phyloP scores from a whole-genome alignment of 495 filamentous ascomycete genomes.

The Hypoxylon perforatum region DNA sequence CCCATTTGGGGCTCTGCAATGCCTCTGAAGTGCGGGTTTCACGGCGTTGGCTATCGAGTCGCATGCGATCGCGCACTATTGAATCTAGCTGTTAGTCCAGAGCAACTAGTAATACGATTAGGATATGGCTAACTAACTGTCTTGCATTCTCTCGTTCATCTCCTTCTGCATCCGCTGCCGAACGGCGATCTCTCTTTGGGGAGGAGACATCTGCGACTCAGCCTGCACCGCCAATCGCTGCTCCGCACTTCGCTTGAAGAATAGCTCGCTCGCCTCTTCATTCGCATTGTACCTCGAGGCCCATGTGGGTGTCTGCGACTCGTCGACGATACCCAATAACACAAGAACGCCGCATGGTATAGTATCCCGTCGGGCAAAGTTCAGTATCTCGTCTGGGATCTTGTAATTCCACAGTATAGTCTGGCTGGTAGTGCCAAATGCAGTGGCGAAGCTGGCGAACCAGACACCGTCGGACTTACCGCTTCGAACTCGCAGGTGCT shows the following conservation, averaged over 20 bases:
- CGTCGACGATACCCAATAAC: constrained; percentile 61
- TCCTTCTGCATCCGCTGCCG: constrained; percentile 50
- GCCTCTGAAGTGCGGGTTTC: constrained; percentile 63
- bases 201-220: constrained; percentile 59
- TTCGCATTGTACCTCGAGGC: constrained; percentile 55
- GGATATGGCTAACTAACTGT: constrained; percentile 47
- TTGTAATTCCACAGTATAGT: constrained; percentile 70
- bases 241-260: constrained; percentile 52
- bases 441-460: constrained; percentile 68
- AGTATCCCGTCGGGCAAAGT: constrained; percentile 62
- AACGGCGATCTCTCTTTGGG: constrained; percentile 56
- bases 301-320: constrained; percentile 68
- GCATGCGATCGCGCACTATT: constrained; percentile 51
- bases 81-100: neutral
- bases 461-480: constrained; percentile 59
- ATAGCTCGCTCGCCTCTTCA: constrained; percentile 51
- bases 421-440: constrained; percentile 62
- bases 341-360: constrained; percentile 73
- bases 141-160: constrained; percentile 51
- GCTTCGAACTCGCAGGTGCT: constrained; percentile 51
- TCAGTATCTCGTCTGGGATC: constrained; percentile 63
- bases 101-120: neutral
- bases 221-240: constrained; percentile 53
- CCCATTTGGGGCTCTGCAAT: constrained; percentile 66
- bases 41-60: constrained; percentile 51